These are phyloP conservation scores for Colletotrichum plurivorum DNA, from an alignment of 2,329 filamentous ascomycete species.

Conservation along the genomic window DNA sequence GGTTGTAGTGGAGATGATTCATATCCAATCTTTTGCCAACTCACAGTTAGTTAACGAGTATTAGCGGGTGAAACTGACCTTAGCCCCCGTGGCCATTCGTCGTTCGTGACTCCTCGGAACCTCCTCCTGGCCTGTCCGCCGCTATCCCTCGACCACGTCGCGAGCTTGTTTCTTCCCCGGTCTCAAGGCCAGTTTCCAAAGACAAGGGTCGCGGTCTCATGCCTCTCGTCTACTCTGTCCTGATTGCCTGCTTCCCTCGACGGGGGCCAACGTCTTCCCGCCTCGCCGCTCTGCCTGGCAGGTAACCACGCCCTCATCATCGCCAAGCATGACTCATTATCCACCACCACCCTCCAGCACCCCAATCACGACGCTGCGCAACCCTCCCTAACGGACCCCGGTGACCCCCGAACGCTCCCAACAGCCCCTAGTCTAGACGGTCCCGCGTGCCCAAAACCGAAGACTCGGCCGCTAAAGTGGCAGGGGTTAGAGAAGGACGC, in stretches of 20 bases:
- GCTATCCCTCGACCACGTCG: not conserved
- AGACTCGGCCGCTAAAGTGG: conserved; percentile 3
- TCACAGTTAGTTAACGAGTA: not conserved
- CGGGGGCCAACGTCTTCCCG: not conserved
- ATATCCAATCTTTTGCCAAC: not conserved
- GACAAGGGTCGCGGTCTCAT: not conserved
- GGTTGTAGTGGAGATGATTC: not conserved
- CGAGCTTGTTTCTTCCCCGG: conserved; percentile 4
- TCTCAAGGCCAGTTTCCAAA: not conserved
- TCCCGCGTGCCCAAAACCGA: conserved; percentile 4
- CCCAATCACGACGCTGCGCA: conserved; percentile 24
- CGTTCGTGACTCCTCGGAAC: not conserved
- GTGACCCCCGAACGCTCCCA: not conserved
- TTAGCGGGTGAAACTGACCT: not conserved
- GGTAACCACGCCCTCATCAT: conserved; percentile 32
- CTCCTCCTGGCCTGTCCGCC: no score
- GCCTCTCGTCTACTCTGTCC: not conserved
- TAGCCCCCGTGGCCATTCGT: not conserved
- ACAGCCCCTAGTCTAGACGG: not conserved
- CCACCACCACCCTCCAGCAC: not conserved
- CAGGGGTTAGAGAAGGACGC: conserved; percentile 6
- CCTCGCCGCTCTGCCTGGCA: conserved; percentile 28
- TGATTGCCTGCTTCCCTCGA: not conserved
- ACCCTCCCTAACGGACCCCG: conserved; percentile 15
- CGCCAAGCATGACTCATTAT: conserved; percentile 36